Conservation (phyloP, 1,284 basidiomycete species). For the Blastosporella zonata region DNA sequence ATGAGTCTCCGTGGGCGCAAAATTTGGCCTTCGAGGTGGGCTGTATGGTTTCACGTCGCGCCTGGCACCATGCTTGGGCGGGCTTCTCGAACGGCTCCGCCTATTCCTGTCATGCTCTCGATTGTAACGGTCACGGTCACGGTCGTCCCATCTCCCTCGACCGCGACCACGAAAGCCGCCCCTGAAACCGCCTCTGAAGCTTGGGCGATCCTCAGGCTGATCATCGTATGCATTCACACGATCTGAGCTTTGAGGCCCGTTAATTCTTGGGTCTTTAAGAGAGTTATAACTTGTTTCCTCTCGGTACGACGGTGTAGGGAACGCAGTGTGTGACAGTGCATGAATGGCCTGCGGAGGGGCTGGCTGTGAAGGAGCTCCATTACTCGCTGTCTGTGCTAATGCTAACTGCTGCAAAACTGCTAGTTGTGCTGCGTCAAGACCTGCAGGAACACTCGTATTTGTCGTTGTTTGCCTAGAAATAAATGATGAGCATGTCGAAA, state of each 20-base stretch:
- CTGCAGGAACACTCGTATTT: slow-evolving; percentile 42
- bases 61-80: slow-evolving; percentile 48
- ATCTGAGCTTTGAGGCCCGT: slow-evolving; percentile 47
- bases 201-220: slow-evolving; percentile 37
- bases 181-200: slow-evolving; percentile 42
- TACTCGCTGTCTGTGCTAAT: slow-evolving; percentile 57
- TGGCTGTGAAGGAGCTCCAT: slow-evolving; percentile 25
- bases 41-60: slow-evolving; percentile 54
- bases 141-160: slow-evolving; percentile 49
- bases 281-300: slow-evolving; percentile 40
- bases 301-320: slow-evolving; percentile 31
- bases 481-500: slow-evolving; percentile 13
- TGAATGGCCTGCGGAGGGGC: slow-evolving; percentile 25
- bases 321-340: slow-evolving; percentile 28
- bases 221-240: slow-evolving; percentile 48
- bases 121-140: slow-evolving; percentile 44
- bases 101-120: slow-evolving; percentile 41
- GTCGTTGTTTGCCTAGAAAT: slow-evolving; percentile 56
- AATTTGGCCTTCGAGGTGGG: slow-evolving; percentile 47
- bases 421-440: slow-evolving; percentile 55
- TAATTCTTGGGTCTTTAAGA: slow-evolving; percentile 43
- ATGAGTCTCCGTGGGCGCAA: slow-evolving; percentile 25
- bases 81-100: slow-evolving; percentile 70
- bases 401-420: slow-evolving; percentile 72
- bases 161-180: slow-evolving; percentile 46